Evolutionary conservation across 257 asterid species (phyloP).

Genomic region (Salvia miltiorrhiza): DNA sequence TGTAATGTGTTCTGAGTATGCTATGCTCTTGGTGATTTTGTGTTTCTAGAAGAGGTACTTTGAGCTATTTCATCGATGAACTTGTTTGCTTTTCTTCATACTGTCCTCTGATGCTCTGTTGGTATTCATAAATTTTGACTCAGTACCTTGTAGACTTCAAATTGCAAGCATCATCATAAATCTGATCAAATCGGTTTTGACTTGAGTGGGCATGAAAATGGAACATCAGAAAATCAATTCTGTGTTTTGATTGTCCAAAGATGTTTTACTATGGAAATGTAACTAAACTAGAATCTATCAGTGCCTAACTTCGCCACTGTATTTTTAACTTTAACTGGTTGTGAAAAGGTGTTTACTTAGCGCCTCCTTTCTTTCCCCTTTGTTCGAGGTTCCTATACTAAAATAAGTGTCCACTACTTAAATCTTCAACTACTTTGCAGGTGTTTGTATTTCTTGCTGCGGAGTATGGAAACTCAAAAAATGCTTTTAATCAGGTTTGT

Average conservation of each 20-base stretch:
- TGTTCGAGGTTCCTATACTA: background rate
- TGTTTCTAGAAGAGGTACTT: background rate
- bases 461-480: slow-evolving; percentile 16
- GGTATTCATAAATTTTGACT: background rate
- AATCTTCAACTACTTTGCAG: background rate
- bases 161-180: background rate
- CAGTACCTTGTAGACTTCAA: background rate
- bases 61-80: background rate
- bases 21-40: background rate
- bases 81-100: background rate
- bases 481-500: slow-evolving; percentile 18
- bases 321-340: background rate
- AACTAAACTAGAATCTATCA: background rate
- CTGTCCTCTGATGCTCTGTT: background rate
- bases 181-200: background rate
- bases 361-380: background rate
- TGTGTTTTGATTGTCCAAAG: background rate
- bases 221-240: background rate
- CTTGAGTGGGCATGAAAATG: background rate
- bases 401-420: background rate
- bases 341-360: background rate
- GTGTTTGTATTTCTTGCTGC: slow-evolving; percentile 22
- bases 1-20: background rate
- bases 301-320: background rate
- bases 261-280: background rate